These are phyloP conservation scores for Imleria badia DNA, from an alignment of 768 basidiomycete genomes.

Conservation along the genomic window DNA sequence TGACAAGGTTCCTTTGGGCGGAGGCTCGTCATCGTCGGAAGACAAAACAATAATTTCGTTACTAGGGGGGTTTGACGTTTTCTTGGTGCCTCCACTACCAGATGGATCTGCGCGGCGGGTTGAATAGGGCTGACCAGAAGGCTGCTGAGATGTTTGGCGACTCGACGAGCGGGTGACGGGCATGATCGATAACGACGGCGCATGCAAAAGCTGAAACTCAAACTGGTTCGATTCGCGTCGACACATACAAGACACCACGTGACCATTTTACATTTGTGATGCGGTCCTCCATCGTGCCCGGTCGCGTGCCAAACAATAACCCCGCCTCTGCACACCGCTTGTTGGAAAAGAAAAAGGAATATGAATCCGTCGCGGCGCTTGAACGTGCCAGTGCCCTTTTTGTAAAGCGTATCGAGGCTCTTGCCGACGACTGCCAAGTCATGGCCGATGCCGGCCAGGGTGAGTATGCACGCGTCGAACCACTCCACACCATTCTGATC, in stretches of 20 bases:
- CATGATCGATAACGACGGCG: constrained; percentile 15
- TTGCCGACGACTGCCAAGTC: constrained; percentile 70
- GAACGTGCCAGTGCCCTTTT: constrained; percentile 64
- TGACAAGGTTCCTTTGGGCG: constrained; percentile 18
- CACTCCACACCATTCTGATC: not conserved
- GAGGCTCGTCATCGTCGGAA: constrained; percentile 31
- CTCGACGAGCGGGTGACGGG: constrained; percentile 32
- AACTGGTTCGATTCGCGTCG: constrained; percentile 16
- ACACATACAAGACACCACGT: constrained; percentile 5
- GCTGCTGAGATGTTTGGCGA: constrained; percentile 11
- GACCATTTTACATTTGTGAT: constrained; percentile 29
- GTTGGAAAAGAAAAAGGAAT: constrained; percentile 79
- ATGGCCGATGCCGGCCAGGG: constrained; percentile 80
- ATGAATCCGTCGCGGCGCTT: constrained; percentile 70
- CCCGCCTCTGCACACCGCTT: constrained; percentile 56
- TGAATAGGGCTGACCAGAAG: not conserved
- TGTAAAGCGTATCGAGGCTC: constrained; percentile 63
- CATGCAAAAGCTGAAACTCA: not conserved
- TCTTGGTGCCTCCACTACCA: constrained; percentile 12
- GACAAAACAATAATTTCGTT: constrained; percentile 34
- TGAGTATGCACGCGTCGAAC: constrained; percentile 23
- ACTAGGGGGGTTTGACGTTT: constrained; percentile 14
- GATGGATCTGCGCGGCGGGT: constrained; percentile 10
- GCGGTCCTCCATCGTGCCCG: constrained; percentile 57
- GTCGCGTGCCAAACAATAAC: constrained; percentile 44